A percentile compares a stretch with the other conserved stretches of the same genome.
Conservation (phyloP, 306 rosid genomes). For the Albizia julibrissin region DNA sequence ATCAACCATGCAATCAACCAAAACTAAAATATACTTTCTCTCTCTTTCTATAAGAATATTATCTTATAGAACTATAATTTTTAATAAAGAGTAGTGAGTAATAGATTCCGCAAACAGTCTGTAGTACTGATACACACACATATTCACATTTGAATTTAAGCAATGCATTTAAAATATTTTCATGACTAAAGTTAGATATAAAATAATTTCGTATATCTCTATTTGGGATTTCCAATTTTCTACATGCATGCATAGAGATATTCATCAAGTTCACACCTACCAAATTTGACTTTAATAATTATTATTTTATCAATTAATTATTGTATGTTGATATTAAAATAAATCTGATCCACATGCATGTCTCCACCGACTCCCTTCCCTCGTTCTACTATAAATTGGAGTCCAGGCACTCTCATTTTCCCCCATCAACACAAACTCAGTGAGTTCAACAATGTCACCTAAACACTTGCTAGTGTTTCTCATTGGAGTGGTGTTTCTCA, state of each 20-base stretch:
- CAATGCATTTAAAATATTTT: neutral
- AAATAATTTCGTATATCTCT: neutral
- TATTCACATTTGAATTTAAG: neutral
- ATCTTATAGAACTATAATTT: neutral
- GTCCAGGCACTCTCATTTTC: neutral
- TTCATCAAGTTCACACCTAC: neutral
- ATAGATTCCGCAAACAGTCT: neutral
- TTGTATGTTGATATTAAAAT: neutral
- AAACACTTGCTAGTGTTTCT: neutral
- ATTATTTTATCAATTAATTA: neutral
- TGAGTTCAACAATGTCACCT: neutral
- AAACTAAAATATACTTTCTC: neutral
- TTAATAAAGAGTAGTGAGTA: neutral
- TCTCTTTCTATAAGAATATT: neutral
- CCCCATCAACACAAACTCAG: neutral
- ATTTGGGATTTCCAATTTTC: neutral
- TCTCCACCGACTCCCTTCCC: neutral
- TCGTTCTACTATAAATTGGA: neutral
- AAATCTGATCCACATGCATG: neutral
- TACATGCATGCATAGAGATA: neutral
- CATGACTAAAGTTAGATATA: neutral
- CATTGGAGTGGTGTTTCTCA: constrained; percentile 1
- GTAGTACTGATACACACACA: neutral
- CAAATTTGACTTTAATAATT: neutral
- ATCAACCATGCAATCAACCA: neutral